Base-by-base conservation (phyloP, 2,329 filamentous ascomycete genomes). In the Colletotrichum caudatum region DNA sequence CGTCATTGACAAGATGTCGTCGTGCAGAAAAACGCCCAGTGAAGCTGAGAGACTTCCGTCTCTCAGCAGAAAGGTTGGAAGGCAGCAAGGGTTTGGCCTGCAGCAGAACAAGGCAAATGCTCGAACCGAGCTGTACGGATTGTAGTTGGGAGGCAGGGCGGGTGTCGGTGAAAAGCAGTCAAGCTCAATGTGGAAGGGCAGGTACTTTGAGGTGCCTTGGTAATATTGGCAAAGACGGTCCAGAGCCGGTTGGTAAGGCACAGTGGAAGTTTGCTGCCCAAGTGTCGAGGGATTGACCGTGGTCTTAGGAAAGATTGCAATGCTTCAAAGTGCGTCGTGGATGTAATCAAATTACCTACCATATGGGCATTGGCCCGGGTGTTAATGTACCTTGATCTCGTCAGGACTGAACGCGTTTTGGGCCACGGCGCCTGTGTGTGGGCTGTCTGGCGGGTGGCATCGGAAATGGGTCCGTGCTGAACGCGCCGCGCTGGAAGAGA, bases 1-100 rank as follows among this genome's bases (percentile, higher is more conserved):
- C 65, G 69, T 54, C 64, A 57, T 68, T 39, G 58, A 50, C 44
- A 70, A 44, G 26, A 26, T 48, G 53, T 37, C 54, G 62, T 54
- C 26, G 29, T 54, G 59, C 48, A 29, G 18, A 39, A 63, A 16
- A n/a, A 60, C 39, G 29, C 37, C 37, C 23, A 23, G 41, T 39
- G 51, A 46, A n/a, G 39, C 29, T 50, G 44, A 26, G 20, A 44
- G 41, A 62, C 16, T 20, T 46, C 23, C 12, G 26, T 41, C 50
- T 63, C 33, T 37, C 8, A 56, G 61, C 23, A 53, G 26, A 11
- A 48, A 12, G n/a, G 18, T 51, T 37, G 59, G 33, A 23, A 41
- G 46, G 48, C 6, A 37, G 44, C 6, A 46, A 41, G 60, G 39
- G 20, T 11, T 39, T 39, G 60, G 8, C 18, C n/a, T 51, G 5